Conservation (phyloP, 257 asterid genomes). For the Solanum habrochaites region DNA sequence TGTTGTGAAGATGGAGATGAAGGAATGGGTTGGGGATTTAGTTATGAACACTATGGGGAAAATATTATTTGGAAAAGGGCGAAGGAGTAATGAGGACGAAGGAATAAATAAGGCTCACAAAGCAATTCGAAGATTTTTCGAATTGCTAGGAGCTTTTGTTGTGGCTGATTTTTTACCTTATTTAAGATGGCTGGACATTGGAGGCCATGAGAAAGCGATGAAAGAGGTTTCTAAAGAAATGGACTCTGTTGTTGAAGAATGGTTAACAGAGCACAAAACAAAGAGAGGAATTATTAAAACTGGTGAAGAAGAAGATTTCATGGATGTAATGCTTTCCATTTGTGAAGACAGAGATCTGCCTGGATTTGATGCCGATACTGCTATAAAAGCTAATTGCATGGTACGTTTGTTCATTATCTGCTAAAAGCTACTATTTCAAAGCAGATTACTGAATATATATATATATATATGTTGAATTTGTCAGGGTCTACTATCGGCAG, state of each 20-base stretch:
- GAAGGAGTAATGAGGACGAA: background rate
- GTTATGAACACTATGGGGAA: constrained; percentile 1
- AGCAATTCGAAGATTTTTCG: constrained; percentile 2
- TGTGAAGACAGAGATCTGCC: background rate
- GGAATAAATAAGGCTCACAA: background rate
- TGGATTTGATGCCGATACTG: constrained; percentile 11
- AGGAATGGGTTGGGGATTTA: constrained; percentile 8
- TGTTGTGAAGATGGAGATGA: constrained; percentile 1
- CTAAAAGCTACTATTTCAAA: no score
- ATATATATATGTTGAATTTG: no score
- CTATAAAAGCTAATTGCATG: constrained; percentile 17
- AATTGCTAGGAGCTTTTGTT: background rate
- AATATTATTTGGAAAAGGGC: constrained; percentile 9
- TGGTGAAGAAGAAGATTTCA: constrained; percentile 4
- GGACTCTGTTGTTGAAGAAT: constrained; percentile 5
- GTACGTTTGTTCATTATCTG: background rate
- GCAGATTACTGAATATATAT: no score
- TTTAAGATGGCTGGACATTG: constrained; percentile 19
- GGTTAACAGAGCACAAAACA: constrained; percentile 17
- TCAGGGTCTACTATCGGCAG: constrained; percentile 11
- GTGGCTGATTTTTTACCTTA: constrained; percentile 13
- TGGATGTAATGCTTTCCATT: constrained; percentile 12
- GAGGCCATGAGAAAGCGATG: constrained; percentile 18
- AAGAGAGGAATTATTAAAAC: background rate
- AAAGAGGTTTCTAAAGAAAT: constrained; percentile 4